These are phyloP conservation scores for Nemania abortiva DNA, from an alignment of 2,329 filamentous ascomycete genomes.

Conservation along the genomic window DNA sequence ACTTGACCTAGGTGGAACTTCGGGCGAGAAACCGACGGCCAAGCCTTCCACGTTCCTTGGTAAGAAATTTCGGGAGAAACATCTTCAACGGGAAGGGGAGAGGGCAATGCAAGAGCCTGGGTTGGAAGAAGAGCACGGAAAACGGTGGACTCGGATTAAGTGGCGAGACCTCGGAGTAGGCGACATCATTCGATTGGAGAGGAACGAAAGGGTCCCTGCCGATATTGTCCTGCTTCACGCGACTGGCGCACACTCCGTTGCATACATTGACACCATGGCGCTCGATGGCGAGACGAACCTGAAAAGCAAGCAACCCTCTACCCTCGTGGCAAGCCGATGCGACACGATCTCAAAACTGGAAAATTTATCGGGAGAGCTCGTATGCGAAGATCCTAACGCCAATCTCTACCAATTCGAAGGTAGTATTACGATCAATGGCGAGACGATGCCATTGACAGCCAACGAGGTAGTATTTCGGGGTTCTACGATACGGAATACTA, in stretches of 20 bases:
- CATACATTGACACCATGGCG: constrained; percentile 88
- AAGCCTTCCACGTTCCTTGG: constrained; percentile 14
- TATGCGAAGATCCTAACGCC: constrained; percentile 81
- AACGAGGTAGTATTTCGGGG: constrained; percentile 89
- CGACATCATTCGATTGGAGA: constrained; percentile 75
- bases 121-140: constrained; percentile 32
- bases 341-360: constrained; percentile 66
- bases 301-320: constrained; percentile 77
- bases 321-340: constrained; percentile 69
- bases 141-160: constrained; percentile 67
- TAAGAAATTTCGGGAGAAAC: constrained; percentile 1
- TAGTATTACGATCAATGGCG: constrained; percentile 68
- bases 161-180: constrained; percentile 79
- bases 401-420: constrained; percentile 84
- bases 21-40: constrained; percentile 35
- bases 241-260: constrained; percentile 79
- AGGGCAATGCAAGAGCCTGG: constrained; percentile 22
- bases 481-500: constrained; percentile 81
- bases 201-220: constrained; percentile 85
- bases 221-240: constrained; percentile 85
- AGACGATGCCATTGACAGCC: constrained; percentile 77
- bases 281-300: constrained; percentile 86
- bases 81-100: neutral
- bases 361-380: constrained; percentile 69
- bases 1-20: constrained; percentile 18